phyloP scores from a whole-genome alignment of 768 basidiomycete species.

The Trametopsis cervina region DNA sequence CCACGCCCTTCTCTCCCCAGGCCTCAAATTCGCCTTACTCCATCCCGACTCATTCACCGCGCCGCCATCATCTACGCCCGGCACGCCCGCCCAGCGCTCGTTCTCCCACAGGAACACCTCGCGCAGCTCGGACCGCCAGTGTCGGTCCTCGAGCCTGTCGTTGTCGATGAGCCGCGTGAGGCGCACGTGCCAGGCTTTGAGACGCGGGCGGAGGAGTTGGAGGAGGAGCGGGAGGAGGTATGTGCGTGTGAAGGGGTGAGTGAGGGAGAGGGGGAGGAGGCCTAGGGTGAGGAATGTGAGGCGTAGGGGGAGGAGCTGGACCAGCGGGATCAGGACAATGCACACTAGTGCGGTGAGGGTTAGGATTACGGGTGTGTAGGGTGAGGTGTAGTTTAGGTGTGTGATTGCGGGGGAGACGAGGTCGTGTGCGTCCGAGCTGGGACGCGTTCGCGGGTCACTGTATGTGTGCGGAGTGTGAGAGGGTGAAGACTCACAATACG shows the following conservation, averaged over 20 bases:
- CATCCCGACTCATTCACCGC: constrained; percentile 23
- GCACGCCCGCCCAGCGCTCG: constrained; percentile 43
- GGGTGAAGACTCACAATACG: constrained; percentile 43
- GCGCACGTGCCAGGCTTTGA: constrained; percentile 14
- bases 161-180: constrained; percentile 46
- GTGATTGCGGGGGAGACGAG: constrained; percentile 41
- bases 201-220: constrained; percentile 12
- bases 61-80: constrained; percentile 13
- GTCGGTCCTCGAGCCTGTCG: constrained; percentile 54
- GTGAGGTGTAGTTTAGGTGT: constrained; percentile 43
- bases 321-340: constrained; percentile 22
- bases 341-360: constrained; percentile 40
- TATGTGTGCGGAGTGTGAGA: background rate
- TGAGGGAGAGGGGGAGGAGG: constrained; percentile 42
- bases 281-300: constrained; percentile 44
- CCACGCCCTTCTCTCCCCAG: constrained; percentile 55
- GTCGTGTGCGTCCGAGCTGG: constrained; percentile 59
- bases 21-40: constrained; percentile 31
- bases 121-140: constrained; percentile 58
- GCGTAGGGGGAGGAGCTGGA: constrained; percentile 31
- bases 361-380: constrained; percentile 49
- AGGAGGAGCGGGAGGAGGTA: constrained; percentile 26
- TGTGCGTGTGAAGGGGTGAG: constrained; percentile 39
- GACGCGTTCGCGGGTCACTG: background rate
- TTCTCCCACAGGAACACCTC: constrained; percentile 80